These are phyloP conservation scores for Hyphopichia wangnamkhiaoensis DNA, from an alignment of 1,139 yeast species.

Conservation along the genomic window DNA sequence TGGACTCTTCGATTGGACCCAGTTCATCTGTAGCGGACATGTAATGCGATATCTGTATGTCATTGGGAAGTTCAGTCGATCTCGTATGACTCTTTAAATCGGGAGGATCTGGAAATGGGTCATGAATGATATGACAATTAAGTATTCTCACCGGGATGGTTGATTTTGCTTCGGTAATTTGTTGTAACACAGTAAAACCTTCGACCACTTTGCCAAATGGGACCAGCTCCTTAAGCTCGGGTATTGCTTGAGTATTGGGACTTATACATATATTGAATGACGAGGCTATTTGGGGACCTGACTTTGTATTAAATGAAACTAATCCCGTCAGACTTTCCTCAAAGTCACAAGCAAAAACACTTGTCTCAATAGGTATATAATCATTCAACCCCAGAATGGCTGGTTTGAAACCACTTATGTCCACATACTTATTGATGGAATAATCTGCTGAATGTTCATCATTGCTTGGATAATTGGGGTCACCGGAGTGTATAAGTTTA, in stretches of 20 bases:
- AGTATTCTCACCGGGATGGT: slow-evolving; percentile 43
- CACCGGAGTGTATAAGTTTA: slow-evolving; percentile 45
- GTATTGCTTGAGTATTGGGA: slow-evolving; percentile 11
- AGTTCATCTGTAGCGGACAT: slow-evolving; percentile 2
- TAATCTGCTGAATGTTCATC: slow-evolving; percentile 18
- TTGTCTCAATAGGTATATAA: slow-evolving; percentile 3
- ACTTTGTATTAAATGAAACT: slow-evolving; percentile 18
- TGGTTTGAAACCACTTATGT: slow-evolving; percentile 4
- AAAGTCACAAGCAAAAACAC: slow-evolving; percentile 4
- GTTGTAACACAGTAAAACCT: slow-evolving; percentile 48
- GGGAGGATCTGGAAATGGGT: slow-evolving; percentile 49
- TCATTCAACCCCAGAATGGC: slow-evolving; percentile 2
- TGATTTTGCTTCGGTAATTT: slow-evolving; percentile 32
- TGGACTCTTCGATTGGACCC: slow-evolving; percentile 9
- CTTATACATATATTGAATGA: slow-evolving; percentile 29
- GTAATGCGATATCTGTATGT: slow-evolving; percentile 3
- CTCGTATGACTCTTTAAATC: not conserved
- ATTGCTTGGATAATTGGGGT: slow-evolving; percentile 45
- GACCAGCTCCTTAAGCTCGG: slow-evolving; percentile 14
- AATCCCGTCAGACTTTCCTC: slow-evolving; percentile 35
- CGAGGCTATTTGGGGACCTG: slow-evolving; percentile 25
- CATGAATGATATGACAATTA: slow-evolving; percentile 51
- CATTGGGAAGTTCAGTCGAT: slow-evolving; percentile 2
- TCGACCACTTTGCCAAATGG: slow-evolving; percentile 57
- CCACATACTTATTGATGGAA: slow-evolving; percentile 14